A percentile compares a stretch with the other conserved stretches of the same genome.
Evolutionary conservation across 1,284 basidiomycete species (phyloP).

Genomic region (Mycosarcoma maydis): DNA sequence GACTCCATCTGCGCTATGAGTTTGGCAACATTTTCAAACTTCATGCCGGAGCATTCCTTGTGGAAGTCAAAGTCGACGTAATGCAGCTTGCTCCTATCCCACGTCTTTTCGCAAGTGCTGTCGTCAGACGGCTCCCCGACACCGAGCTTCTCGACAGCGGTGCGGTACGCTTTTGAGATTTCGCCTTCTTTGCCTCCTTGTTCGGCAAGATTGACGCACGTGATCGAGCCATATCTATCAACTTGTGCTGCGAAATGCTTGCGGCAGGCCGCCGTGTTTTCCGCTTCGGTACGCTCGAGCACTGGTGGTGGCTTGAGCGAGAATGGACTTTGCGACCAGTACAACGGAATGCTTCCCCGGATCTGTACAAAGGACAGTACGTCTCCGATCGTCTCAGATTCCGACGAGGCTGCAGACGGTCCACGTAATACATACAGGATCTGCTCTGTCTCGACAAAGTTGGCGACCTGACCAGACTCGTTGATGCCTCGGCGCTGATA

Average conservation of each 20-base stretch:
- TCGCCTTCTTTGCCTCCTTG: conserved; percentile 85
- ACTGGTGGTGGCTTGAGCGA: conserved; percentile 80
- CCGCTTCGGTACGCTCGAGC: conserved; percentile 89
- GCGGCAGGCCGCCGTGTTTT: conserved; percentile 70
- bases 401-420: not conserved
- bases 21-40: conserved; percentile 72
- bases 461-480: conserved; percentile 95
- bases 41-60: conserved; percentile 76
- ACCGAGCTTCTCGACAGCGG: conserved; percentile 72
- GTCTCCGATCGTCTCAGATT: conserved; percentile 73
- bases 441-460: conserved; percentile 97
- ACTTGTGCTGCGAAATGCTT: conserved; percentile 69
- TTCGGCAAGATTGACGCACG: conserved; percentile 80
- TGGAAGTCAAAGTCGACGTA: conserved; percentile 98
- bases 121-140: conserved; percentile 88
- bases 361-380: conserved; percentile 90
- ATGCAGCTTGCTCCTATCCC: conserved; percentile 90
- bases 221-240: conserved; percentile 71
- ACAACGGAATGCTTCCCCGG: conserved; percentile 82
- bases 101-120: conserved; percentile 73
- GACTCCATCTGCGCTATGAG: conserved; percentile 84
- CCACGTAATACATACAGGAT: conserved; percentile 71
- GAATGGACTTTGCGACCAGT: conserved; percentile 98
- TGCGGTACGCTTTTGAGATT: conserved; percentile 81
- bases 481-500: conserved; percentile 98